A percentile compares a stretch with the other conserved stretches of the same genome.
Evolutionary conservation across 169 alveolate species (phyloP).

Genomic region (Perkinsus marinus): DNA sequence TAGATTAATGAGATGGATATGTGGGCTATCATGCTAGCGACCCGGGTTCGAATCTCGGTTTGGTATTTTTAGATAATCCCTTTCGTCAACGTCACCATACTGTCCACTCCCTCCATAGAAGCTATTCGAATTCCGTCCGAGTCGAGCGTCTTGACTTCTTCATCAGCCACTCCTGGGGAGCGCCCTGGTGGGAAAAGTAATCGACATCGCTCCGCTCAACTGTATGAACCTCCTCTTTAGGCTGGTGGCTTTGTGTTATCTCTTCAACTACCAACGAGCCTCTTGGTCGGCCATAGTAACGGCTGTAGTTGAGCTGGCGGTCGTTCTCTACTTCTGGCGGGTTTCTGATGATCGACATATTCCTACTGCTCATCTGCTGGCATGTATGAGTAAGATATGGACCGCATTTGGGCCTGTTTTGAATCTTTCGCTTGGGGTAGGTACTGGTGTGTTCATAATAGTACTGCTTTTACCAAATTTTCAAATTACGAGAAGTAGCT

Average conservation of each 20-base stretch:
- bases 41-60: not conserved
- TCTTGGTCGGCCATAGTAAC: not conserved
- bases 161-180: not conserved
- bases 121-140: not conserved
- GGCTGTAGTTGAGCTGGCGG: not conserved
- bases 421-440: too few species aligned
- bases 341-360: not conserved
- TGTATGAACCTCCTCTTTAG: not conserved
- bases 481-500: not conserved
- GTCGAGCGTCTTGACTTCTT: not conserved
- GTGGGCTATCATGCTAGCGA: not conserved
- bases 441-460: not conserved
- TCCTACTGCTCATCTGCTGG: not conserved
- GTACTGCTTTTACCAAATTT: not conserved
- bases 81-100: not conserved
- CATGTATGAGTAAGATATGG: not conserved
- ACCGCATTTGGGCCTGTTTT: too few species aligned
- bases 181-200: not conserved
- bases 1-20: not conserved
- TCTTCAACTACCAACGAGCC: not conserved
- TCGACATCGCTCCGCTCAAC: too few species aligned
- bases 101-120: not conserved
- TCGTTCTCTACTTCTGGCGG: not conserved
- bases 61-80: not conserved
- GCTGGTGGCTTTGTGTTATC: not conserved